phyloP scores from a whole-genome alignment of 805 yeast species.

The Ogataea pilisensis region DNA sequence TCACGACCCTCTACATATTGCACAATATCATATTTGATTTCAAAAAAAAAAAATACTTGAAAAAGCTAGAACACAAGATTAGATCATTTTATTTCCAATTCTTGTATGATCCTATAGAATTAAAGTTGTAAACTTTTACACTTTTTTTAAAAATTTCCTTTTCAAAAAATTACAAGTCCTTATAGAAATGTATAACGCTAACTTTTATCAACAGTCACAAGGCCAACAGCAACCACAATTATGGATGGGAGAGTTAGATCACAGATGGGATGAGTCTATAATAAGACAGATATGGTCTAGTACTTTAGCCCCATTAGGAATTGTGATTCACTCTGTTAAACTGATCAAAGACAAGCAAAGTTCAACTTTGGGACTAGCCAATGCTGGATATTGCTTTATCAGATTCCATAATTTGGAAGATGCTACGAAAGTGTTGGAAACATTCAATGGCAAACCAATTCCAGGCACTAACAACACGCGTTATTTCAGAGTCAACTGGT shows the following conservation, averaged over 20 bases:
- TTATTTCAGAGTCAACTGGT: constrained; percentile 74
- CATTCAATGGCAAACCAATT: constrained; percentile 60
- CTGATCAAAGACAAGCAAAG: constrained; percentile 62
- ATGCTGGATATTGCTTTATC: constrained; percentile 79
- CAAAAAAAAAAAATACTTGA: background rate
- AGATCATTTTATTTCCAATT: no score
- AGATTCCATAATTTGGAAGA: constrained; percentile 59
- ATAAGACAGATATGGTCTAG: constrained; percentile 65
- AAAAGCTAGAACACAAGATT: no score
- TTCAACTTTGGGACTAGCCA: constrained; percentile 32
- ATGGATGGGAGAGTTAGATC: constrained; percentile 93
- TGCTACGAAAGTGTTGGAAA: constrained; percentile 61
- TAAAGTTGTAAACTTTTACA: no score
- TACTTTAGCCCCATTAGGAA: constrained; percentile 51
- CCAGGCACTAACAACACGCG: constrained; percentile 57
- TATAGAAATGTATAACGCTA: constrained; percentile 12
- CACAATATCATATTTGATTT: background rate
- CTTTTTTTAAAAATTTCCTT: background rate
- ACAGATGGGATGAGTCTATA: constrained; percentile 71
- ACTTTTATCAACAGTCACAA: constrained; percentile 6
- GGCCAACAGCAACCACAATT: constrained; percentile 34
- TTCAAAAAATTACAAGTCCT: background rate
- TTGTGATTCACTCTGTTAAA: constrained; percentile 48
- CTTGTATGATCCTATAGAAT: background rate
- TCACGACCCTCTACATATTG: background rate